phyloP scores from a whole-genome alignment of 768 basidiomycete genomes.

The Suillus occidentalis region DNA sequence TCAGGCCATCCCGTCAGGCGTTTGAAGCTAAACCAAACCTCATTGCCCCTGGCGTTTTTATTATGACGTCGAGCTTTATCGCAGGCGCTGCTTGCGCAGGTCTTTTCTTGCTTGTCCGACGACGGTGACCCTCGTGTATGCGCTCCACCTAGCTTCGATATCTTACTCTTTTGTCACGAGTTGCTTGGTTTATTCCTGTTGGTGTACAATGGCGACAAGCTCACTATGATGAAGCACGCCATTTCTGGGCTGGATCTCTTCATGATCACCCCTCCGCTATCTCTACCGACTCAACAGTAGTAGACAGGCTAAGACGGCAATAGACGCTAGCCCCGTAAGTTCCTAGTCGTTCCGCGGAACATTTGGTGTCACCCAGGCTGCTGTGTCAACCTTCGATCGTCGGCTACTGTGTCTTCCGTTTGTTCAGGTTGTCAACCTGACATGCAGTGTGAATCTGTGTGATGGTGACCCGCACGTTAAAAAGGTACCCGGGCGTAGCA shows the following conservation, averaged over 20 bases:
- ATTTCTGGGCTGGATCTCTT: neutral
- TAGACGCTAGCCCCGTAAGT: neutral
- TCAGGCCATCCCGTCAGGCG: neutral
- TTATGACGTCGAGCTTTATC: constrained; percentile 39
- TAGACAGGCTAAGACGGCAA: neutral
- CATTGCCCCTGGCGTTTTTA: constrained; percentile 10
- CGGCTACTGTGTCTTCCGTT: neutral
- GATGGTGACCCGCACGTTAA: neutral
- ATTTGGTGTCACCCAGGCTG: neutral
- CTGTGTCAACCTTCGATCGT: neutral
- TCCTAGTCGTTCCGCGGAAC: neutral
- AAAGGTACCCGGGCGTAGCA: neutral
- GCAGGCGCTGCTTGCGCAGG: constrained; percentile 43
- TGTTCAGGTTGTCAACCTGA: constrained; percentile 1
- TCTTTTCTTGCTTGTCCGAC: constrained; percentile 31
- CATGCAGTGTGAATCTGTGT: neutral
- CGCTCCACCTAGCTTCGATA: neutral
- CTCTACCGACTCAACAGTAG: neutral
- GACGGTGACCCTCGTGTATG: constrained; percentile 24
- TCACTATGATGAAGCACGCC: neutral
- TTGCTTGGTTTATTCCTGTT: neutral
- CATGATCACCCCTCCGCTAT: neutral
- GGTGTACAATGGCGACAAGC: too few relatives aligned
- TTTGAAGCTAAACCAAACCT: neutral
- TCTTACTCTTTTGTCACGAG: neutral